These are phyloP conservation scores for Coniochaeta ligniaria DNA, from an alignment of 2,329 filamentous ascomycete genomes.

Conservation along the genomic window DNA sequence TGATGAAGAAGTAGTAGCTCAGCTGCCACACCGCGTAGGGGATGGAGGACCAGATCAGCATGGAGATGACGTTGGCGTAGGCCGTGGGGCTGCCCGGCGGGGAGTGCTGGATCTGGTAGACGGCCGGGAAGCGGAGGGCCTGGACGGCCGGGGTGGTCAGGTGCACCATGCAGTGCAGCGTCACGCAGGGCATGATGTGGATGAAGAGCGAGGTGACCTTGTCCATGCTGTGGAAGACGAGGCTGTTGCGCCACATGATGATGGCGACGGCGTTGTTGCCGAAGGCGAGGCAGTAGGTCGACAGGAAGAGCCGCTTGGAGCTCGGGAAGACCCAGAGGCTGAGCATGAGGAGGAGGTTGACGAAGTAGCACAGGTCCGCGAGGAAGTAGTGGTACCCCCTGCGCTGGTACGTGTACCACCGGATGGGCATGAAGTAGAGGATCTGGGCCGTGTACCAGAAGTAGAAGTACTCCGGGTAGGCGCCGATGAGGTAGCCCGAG, in stretches of 20 bases:
- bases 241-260: slow-evolving; percentile 97
- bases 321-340: slow-evolving; percentile 85
- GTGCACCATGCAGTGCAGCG: slow-evolving; percentile 88
- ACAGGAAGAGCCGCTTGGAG: slow-evolving; percentile 87
- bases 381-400: slow-evolving; percentile 96
- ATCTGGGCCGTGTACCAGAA: slow-evolving; percentile 87
- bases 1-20: slow-evolving; percentile 90
- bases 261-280: slow-evolving; percentile 98
- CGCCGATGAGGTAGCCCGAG: slow-evolving; percentile 88
- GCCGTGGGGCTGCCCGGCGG: slow-evolving; percentile 67
- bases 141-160: slow-evolving; percentile 62
- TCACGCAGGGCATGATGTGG: slow-evolving; percentile 96
- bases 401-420: slow-evolving; percentile 83
- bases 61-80: slow-evolving; percentile 68
- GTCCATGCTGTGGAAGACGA: slow-evolving; percentile 97
- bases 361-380: slow-evolving; percentile 96
- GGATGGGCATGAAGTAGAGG: slow-evolving; percentile 93
- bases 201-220: slow-evolving; percentile 99
- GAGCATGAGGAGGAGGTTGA: slow-evolving; percentile 78
- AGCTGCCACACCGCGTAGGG: slow-evolving; percentile 94
- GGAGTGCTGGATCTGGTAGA: slow-evolving; percentile 70
- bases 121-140: slow-evolving; percentile 68
- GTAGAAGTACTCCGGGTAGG: slow-evolving; percentile 78
- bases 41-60: slow-evolving; percentile 91
- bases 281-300: slow-evolving; percentile 85